phyloP scores from a whole-genome alignment of 371 early-diverging fungal species.

The Mortierella sp. region DNA sequence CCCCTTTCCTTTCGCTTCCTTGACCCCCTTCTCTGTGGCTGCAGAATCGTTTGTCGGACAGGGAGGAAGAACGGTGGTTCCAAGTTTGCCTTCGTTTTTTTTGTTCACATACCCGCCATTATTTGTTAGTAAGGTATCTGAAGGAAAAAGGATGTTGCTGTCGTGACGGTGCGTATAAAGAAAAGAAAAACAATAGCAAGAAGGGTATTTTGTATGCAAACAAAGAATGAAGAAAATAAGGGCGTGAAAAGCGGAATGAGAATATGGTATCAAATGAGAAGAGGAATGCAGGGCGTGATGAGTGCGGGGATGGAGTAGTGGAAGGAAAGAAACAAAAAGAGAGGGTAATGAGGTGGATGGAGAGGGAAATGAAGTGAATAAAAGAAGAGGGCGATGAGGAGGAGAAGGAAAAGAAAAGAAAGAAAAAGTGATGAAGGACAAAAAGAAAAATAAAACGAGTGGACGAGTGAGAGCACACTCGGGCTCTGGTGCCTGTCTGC shows the following conservation, averaged over 20 bases:
- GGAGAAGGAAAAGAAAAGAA: neutral
- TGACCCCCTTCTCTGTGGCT: neutral
- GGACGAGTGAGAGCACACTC: conserved; percentile 7
- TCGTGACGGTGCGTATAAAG: neutral
- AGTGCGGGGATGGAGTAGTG: neutral
- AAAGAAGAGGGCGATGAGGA: neutral
- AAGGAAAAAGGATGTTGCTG: neutral
- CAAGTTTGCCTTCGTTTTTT: neutral
- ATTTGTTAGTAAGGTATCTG: neutral
- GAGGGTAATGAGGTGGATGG: neutral
- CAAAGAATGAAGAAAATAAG: neutral
- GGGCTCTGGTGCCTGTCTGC: neutral
- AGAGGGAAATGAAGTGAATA: neutral
- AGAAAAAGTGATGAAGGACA: neutral
- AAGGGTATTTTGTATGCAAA: neutral
- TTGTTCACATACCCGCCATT: conserved; percentile 4
- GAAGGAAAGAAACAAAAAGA: conserved; percentile 6
- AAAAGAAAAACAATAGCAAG: neutral
- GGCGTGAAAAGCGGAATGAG: neutral
- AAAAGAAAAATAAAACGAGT: neutral
- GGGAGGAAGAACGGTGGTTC: neutral
- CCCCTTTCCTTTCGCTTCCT: neutral
- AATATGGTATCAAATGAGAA: conserved; percentile 8
- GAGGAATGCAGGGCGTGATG: neutral
- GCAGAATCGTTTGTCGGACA: neutral